A percentile compares a stretch with the other conserved stretches of the same genome.
Conservation (phyloP, 2,329 filamentous ascomycete species). For the Zymoseptoria tritici region DNA sequence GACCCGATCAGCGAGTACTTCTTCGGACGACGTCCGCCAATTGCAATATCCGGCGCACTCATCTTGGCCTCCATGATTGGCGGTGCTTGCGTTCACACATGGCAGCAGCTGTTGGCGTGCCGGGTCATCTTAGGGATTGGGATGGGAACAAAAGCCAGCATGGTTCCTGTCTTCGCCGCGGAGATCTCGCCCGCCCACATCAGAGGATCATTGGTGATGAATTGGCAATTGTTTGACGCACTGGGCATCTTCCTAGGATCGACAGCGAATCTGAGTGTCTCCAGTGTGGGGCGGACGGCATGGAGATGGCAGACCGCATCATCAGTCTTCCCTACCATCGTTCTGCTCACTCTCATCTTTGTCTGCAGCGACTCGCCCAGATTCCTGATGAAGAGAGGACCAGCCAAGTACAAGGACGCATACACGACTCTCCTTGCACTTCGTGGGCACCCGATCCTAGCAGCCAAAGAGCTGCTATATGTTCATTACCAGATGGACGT, state of each 20-base stretch:
- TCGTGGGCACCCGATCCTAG: constrained; percentile 20
- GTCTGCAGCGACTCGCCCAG: constrained; percentile 26
- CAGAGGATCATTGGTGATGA: constrained; percentile 24
- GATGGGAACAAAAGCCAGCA: constrained; percentile 29
- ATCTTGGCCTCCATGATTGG: constrained; percentile 27
- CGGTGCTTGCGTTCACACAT: constrained; percentile 21
- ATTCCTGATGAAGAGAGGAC: constrained; percentile 23
- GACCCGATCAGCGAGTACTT: constrained; percentile 30
- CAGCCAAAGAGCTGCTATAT: constrained; percentile 26
- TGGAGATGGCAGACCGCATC: constrained; percentile 27
- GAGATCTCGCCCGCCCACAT: constrained; percentile 25
- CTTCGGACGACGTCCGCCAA: constrained; percentile 23
- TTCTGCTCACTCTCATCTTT: constrained; percentile 22
- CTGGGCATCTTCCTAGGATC: constrained; percentile 26
- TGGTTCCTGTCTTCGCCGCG: constrained; percentile 29
- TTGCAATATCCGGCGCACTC: constrained; percentile 25
- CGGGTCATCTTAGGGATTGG: constrained; percentile 29
- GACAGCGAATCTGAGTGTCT: constrained; percentile 23
- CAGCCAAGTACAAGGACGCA: constrained; percentile 17
- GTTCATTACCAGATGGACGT: constrained; percentile 24
- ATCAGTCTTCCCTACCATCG: constrained; percentile 21
- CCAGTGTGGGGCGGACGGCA: constrained; percentile 14
- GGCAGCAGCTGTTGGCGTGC: constrained; percentile 25
- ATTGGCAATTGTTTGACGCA: constrained; percentile 28
- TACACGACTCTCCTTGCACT: constrained; percentile 20